Base-by-base conservation (phyloP, 495 filamentous ascomycete genomes). In the Penicillium tannophilum region DNA sequence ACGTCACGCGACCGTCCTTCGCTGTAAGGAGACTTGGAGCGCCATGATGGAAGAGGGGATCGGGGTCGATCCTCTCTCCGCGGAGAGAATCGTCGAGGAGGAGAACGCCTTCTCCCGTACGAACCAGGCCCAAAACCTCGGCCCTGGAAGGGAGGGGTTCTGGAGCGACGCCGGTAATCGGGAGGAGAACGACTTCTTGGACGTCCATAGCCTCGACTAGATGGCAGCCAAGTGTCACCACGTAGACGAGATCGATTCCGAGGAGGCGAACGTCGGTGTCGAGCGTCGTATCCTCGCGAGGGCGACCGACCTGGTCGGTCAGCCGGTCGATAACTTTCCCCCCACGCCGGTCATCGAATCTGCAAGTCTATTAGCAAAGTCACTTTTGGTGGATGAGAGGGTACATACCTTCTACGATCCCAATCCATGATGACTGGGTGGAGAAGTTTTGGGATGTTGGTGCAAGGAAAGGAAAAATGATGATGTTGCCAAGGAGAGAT, bases 281-380 rank as follows among this genome's bases (percentile, higher is more conserved):
- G 76, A 41, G 59, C 60, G 50, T 70, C 67, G 45, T 76, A 77
- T 10, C 66, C 70, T 50, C 78, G 74, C 58, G 73, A 65, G 24
- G 72, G 69, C 20, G 73, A 75, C 28, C 73, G 69, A 52, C 63
- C 67, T 26, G 63, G 47, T 60, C 76, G 70, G 48, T 76, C 73
- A 17, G 69, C 70, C 36, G 81, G 80, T 12, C 81, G 78, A 70
- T 84, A 84, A 54, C 79, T 81, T 62, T 84, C 81, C 79, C 78
- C n/a, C 79, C 76, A 55, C 77, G 68, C n/a, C 76, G 74, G n/a
- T 81, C 76, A 62, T 82, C 76, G 67, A 81, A 82, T 64, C 81
- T 83, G 58, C n/a, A 46, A 14, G 17, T 14, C 16, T 17, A 41
- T 41, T 12, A 41, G 39, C 0, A 41, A 41, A 6, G 16, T 6